Evolutionary conservation across 2,329 filamentous ascomycete genomes (phyloP).

Genomic region (Diaporthe capsici): DNA sequence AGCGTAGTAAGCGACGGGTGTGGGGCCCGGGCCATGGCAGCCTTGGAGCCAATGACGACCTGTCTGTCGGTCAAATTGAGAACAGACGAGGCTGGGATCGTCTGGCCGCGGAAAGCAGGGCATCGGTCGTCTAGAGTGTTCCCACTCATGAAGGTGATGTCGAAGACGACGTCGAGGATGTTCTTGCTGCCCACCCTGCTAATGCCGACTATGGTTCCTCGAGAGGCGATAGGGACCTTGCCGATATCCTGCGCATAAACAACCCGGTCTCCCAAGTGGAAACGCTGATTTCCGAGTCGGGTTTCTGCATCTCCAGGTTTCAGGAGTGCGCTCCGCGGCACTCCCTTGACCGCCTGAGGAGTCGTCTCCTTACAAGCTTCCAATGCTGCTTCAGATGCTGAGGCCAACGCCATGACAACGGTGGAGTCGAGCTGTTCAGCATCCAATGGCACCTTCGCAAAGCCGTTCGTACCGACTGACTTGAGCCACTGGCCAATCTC

Average conservation of each 20-base stretch:
- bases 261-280: slow-evolving; percentile 88
- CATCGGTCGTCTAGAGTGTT: slow-evolving; percentile 92
- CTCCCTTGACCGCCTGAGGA: slow-evolving; percentile 70
- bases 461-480: slow-evolving; percentile 88
- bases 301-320: slow-evolving; percentile 98
- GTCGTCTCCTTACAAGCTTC: slow-evolving; percentile 19
- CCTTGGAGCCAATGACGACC: slow-evolving; percentile 78
- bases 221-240: slow-evolving; percentile 92
- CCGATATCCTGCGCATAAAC: slow-evolving; percentile 94
- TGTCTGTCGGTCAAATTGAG: slow-evolving; percentile 89
- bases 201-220: slow-evolving; percentile 94
- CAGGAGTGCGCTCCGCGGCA: slow-evolving; percentile 88
- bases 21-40: slow-evolving; percentile 67
- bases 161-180: slow-evolving; percentile 93
- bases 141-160: slow-evolving; percentile 96
- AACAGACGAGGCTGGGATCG: slow-evolving; percentile 88
- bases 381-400: slow-evolving; percentile 76
- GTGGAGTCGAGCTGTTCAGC: slow-evolving; percentile 96
- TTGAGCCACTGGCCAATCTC: slow-evolving; percentile 97
- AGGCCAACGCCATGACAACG: slow-evolving; percentile 85
- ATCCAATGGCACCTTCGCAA: slow-evolving; percentile 95
- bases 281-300: slow-evolving; percentile 86
- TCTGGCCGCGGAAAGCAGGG: slow-evolving; percentile 93
- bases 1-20: slow-evolving; percentile 63
- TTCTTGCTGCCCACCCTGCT: slow-evolving; percentile 87